phyloP scores from a whole-genome alignment of 2,329 filamentous ascomycete species.

The Cladophialophora chaetospira region DNA sequence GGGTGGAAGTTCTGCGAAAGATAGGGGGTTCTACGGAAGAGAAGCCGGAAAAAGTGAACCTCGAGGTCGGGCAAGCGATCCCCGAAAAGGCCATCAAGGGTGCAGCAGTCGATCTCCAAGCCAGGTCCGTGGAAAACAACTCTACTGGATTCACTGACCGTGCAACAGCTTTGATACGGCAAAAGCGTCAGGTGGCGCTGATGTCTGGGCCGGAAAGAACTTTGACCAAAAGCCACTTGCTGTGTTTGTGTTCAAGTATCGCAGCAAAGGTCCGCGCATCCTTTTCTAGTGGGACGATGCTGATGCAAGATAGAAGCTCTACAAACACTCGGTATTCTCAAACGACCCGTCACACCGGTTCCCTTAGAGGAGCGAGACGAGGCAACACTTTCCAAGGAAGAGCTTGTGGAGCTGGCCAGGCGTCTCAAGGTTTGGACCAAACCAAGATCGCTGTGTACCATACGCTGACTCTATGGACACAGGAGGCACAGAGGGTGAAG shows the following conservation, averaged over 20 bases:
- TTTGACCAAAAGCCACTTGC: neutral
- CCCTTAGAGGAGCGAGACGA: neutral
- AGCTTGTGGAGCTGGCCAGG: neutral
- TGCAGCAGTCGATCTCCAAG: neutral
- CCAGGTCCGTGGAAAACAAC: neutral
- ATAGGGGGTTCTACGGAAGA: neutral
- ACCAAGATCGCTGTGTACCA: neutral
- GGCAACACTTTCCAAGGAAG: neutral
- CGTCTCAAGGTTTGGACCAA: neutral
- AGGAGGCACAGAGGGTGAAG: neutral
- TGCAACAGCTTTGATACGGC: too few relatives aligned
- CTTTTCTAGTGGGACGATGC: neutral
- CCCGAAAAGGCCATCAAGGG: conserved; percentile 1
- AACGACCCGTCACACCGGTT: neutral
- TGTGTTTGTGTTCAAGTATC: conserved; percentile 2
- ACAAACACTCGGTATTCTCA: neutral
- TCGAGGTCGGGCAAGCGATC: neutral
- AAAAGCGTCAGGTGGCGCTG: too few relatives aligned
- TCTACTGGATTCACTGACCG: too few relatives aligned
- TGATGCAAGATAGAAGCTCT: neutral
- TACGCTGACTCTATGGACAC: neutral
- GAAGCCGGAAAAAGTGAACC: neutral
- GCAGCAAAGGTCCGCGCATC: neutral
- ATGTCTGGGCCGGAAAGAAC: too few relatives aligned
- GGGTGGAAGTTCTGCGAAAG: neutral